Conservation (phyloP, 345 rosid species). For the Citrus australasica region DNA sequence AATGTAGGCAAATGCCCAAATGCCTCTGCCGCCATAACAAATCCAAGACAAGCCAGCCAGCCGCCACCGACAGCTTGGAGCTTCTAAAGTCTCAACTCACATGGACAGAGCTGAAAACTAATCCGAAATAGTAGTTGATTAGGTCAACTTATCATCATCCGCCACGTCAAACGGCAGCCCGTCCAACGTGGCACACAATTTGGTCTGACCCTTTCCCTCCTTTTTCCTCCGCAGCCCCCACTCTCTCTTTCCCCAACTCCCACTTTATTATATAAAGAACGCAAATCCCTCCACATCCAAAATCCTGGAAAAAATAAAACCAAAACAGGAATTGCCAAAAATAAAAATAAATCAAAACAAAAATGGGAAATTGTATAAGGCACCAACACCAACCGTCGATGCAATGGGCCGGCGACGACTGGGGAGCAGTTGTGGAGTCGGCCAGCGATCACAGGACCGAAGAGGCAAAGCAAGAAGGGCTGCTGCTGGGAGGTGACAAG, state of each 20-base stretch:
- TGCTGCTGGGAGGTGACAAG: conserved; percentile 7
- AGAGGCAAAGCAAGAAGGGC: conserved; percentile 11
- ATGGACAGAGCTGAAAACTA: neutral
- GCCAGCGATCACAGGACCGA: neutral
- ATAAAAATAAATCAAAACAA: no score
- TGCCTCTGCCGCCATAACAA: neutral
- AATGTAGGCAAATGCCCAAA: no score
- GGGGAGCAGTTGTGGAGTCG: conserved; percentile 22
- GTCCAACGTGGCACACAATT: conserved; percentile 35
- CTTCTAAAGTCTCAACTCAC: neutral
- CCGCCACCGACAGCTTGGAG: conserved; percentile 1
- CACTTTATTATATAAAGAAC: conserved; percentile 1
- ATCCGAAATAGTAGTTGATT: conserved; percentile 11
- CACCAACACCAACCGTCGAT: conserved; percentile 31
- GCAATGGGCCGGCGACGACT: conserved; percentile 57
- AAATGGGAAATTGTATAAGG: conserved; percentile 53
- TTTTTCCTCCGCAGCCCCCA: neutral
- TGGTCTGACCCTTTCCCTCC: conserved; percentile 33
- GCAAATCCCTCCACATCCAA: neutral
- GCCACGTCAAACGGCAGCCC: conserved; percentile 34
- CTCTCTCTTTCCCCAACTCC: neutral
- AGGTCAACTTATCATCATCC: conserved; percentile 25
- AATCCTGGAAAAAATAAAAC: conserved; percentile 2
- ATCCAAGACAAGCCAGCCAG: neutral
- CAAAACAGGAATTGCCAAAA: neutral